Conservation (phyloP, 768 basidiomycete species). For the Favolaschia claudopus region DNA sequence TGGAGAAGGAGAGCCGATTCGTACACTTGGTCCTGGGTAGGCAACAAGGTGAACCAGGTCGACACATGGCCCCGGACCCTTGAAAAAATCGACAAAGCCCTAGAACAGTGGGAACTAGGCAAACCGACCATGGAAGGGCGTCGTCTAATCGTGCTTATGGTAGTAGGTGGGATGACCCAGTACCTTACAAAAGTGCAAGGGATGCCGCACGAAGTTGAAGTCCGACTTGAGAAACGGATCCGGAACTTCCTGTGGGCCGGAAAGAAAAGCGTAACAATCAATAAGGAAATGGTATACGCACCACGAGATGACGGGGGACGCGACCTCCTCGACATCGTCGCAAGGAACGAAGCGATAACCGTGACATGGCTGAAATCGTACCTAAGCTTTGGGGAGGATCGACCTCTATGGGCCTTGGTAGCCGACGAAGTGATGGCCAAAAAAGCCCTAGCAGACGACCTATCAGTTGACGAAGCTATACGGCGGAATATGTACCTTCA, state of each 20-base stretch:
- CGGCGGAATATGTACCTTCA: conserved; percentile 11
- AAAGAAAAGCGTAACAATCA: background rate
- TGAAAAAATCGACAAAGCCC: too few species aligned
- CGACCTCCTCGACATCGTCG: background rate
- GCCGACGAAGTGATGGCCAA: background rate
- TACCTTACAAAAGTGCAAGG: too few species aligned
- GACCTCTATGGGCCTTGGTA: background rate
- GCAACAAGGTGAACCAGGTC: too few species aligned
- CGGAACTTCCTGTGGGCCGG: background rate
- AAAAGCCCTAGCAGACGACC: background rate
- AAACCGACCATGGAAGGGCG: too few species aligned
- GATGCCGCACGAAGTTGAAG: too few species aligned
- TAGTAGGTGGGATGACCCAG: too few species aligned
- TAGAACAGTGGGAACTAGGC: too few species aligned
- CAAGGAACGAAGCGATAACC: conserved; percentile 11
- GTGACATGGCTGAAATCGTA: conserved; percentile 22
- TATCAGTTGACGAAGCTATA: background rate
- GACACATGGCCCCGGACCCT: too few species aligned
- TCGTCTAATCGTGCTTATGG: too few species aligned
- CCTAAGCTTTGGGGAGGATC: background rate
- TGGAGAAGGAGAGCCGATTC: too few species aligned
- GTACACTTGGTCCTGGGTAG: too few species aligned
- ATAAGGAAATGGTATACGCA: background rate
- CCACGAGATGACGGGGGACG: background rate
- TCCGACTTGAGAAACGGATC: too few species aligned